Evolutionary conservation across 1,139 yeast species (phyloP).

Genomic region (Scheffersomyces segobiensis): DNA sequence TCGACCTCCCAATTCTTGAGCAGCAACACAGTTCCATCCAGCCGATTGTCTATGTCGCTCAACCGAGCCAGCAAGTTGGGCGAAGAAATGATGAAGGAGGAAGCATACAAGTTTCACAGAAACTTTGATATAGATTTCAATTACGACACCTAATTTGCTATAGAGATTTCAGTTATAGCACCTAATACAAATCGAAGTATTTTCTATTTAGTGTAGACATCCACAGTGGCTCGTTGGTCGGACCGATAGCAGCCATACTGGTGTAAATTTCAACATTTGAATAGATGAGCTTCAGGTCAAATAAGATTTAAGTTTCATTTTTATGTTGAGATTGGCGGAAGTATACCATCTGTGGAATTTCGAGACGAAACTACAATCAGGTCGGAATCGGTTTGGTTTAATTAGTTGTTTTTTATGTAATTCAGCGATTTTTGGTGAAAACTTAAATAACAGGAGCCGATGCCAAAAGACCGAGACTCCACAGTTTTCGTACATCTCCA

Average conservation of each 20-base stretch:
- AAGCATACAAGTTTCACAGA: constrained; percentile 3
- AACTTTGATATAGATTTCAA: constrained; percentile 3
- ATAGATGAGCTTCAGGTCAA: not conserved
- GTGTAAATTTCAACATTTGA: not conserved
- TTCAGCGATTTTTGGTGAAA: not conserved
- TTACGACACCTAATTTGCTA: not conserved
- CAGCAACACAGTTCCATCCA: not conserved
- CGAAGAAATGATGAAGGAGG: constrained; percentile 1
- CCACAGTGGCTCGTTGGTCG: not conserved
- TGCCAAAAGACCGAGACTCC: not conserved
- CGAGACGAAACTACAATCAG: not conserved
- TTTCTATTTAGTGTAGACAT: not conserved
- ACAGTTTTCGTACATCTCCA: not conserved
- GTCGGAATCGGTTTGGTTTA: not conserved
- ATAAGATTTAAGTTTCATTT: not conserved
- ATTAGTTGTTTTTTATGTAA: not conserved
- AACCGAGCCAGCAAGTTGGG: not conserved
- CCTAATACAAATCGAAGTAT: not conserved
- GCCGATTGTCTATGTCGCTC: not conserved
- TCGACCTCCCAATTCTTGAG: constrained; percentile 1
- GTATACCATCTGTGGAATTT: not conserved
- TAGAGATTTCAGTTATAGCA: not conserved
- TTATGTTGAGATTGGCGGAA: not conserved
- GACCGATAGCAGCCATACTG: not conserved
- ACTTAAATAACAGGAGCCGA: not conserved